phyloP scores from a whole-genome alignment of 768 basidiomycete genomes.

The Clavulina sp. region DNA sequence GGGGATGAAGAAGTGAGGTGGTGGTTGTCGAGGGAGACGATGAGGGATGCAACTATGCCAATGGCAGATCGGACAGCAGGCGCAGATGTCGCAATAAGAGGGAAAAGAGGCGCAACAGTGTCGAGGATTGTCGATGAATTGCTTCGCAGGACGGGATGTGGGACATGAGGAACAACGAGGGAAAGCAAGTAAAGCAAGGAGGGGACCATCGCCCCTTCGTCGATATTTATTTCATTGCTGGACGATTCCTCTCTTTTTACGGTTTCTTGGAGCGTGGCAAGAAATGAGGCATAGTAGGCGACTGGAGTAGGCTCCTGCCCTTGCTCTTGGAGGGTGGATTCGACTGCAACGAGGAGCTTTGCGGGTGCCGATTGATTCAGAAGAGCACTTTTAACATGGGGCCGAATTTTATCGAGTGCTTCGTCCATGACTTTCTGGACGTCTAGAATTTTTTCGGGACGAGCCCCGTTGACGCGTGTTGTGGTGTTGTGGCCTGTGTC shows the following conservation, averaged over 20 bases:
- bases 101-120: constrained; percentile 65
- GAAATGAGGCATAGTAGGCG: constrained; percentile 86
- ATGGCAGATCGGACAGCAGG: constrained; percentile 78
- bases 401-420: constrained; percentile 65
- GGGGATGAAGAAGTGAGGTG: constrained; percentile 30
- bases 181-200: constrained; percentile 75
- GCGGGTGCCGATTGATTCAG: constrained; percentile 82
- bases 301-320: constrained; percentile 52
- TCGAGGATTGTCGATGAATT: constrained; percentile 54
- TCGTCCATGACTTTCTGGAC: constrained; percentile 9
- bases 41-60: constrained; percentile 49
- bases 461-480: neutral
- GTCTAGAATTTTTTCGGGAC: neutral
- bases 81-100: constrained; percentile 41
- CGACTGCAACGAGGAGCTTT: constrained; percentile 65
- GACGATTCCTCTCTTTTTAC: constrained; percentile 34
- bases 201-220: constrained; percentile 61
- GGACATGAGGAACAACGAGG: constrained; percentile 57
- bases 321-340: constrained; percentile 59
- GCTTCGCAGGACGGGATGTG: constrained; percentile 61
- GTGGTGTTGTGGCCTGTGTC: too few species aligned
- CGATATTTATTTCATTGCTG: constrained; percentile 21
- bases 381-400: constrained; percentile 65
- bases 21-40: constrained; percentile 51
- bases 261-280: constrained; percentile 68